Base-by-base conservation (phyloP, 2,329 filamentous ascomycete species). In the Aschersonia sp. region DNA sequence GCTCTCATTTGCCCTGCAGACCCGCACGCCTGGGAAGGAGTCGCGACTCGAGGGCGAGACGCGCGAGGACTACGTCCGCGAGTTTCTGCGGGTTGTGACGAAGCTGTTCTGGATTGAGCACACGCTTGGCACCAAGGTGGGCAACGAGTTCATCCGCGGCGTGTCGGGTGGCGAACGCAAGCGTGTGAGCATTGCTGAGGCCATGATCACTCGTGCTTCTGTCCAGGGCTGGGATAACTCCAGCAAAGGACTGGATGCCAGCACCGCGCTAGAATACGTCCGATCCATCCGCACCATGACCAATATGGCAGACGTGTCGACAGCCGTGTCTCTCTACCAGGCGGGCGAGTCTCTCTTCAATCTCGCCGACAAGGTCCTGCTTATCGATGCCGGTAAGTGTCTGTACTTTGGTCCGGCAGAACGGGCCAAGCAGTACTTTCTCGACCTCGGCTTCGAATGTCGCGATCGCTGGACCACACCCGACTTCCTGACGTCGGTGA, bases 401-500 rank as follows among this genome's bases (percentile, higher is more conserved):
- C 76, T 87, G 22, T 89, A 79, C 65, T 89, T 80, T 54, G 85
- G 85, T 2, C 70, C 70, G 0, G 71, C 76, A 0, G 70, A 74
- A 5, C 66, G 75, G 2, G 84, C 84, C 1, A 83, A 77, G 57
- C 62, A 70, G 31, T 89, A 84, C 58, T 88, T 89, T 52, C 63
- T 79, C 44, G 66, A 75, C n/a, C 68, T 88, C 37, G 85, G 85
- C 0, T 89, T 87, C 54, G 69, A 77, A 12, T 86, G 83, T 56
- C 83, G 84, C 0, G 72, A 78, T 29, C 74, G 84, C 11, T 78
- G 81, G 73, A 87, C 83, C 0, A 81, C 81, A 0, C 79, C 68
- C 14, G 85, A 90, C 59, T 90, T 89, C 62, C 64, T 89, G 35
- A 89, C 84, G 0, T 86, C 82, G 2, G 80, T 89, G 56, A 87